These are phyloP conservation scores for Solanum medicagineum DNA, from an alignment of 257 asterid genomes.

Conservation along the genomic window DNA sequence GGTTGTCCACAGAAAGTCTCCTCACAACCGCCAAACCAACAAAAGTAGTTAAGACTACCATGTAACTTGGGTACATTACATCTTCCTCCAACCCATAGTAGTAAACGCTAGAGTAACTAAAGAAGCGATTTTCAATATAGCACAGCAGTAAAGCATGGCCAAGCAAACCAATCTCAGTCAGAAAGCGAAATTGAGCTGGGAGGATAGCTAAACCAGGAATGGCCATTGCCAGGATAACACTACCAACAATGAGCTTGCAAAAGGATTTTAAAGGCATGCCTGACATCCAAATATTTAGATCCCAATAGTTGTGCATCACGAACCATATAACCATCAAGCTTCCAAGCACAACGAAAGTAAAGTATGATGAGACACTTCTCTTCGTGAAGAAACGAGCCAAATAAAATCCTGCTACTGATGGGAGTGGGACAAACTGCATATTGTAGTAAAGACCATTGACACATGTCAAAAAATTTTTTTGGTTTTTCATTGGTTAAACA, in stretches of 20 bases:
- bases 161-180: constrained; percentile 77
- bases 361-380: constrained; percentile 78
- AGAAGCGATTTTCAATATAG: constrained; percentile 75
- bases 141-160: constrained; percentile 82
- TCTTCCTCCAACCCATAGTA: constrained; percentile 95
- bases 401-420: constrained; percentile 83
- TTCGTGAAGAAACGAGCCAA: constrained; percentile 91
- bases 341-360: constrained; percentile 78
- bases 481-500: not conserved
- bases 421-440: constrained; percentile 91
- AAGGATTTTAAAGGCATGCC: constrained; percentile 96
- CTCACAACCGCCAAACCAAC: constrained; percentile 85
- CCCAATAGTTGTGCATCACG: constrained; percentile 97
- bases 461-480: not conserved
- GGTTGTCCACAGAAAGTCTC: constrained; percentile 67
- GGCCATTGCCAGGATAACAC: constrained; percentile 79
- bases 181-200: constrained; percentile 58
- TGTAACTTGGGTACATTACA: constrained; percentile 95
- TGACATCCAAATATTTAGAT: constrained; percentile 94
- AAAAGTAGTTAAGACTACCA: constrained; percentile 84
- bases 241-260: constrained; percentile 89
- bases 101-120: constrained; percentile 78
- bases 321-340: constrained; percentile 96
- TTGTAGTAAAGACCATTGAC: constrained; percentile 1
- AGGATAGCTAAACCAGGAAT: constrained; percentile 94